A percentile compares a stretch with the other conserved stretches of the same genome.
Evolutionary conservation across 352 stramenopile species (phyloP).

Genomic region (Phytopythium kandeliae): DNA sequence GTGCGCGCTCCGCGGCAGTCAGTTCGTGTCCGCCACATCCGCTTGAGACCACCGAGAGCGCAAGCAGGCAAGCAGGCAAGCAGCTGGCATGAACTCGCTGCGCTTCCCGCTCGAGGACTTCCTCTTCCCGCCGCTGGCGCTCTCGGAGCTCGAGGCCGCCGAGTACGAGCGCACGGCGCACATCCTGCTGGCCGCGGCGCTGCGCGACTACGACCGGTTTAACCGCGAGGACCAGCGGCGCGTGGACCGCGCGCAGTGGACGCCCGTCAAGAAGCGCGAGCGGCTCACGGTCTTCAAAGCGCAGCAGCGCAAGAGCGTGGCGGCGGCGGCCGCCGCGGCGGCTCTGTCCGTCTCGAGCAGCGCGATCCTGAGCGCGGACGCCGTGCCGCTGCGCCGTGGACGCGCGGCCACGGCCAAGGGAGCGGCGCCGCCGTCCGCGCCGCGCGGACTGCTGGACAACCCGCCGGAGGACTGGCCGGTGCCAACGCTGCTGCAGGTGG

Average conservation of each 20-base stretch:
- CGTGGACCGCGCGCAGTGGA: constrained; percentile 31
- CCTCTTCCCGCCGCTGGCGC: constrained; percentile 25
- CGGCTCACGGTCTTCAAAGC: constrained; percentile 37
- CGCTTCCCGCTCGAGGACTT: constrained; percentile 29
- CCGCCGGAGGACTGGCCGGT: constrained; percentile 31
- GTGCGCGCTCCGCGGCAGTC: too few species aligned
- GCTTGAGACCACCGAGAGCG: background rate
- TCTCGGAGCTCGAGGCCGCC: constrained; percentile 15
- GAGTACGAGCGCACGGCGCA: constrained; percentile 20
- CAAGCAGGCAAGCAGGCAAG: background rate
- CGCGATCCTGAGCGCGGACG: too few species aligned
- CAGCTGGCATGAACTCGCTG: constrained; percentile 5
- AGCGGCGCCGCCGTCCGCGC: too few species aligned
- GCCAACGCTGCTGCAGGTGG: constrained; percentile 35
- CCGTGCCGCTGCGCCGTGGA: too few species aligned
- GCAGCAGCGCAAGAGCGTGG: constrained; percentile 12
- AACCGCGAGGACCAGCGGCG: constrained; percentile 9
- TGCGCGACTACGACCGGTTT: constrained; percentile 25
- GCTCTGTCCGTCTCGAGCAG: constrained; percentile 26
- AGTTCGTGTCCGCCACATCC: background rate
- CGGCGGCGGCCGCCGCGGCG: constrained; percentile 8
- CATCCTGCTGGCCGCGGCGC: constrained; percentile 26
- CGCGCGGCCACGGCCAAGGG: too few species aligned
- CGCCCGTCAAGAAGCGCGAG: constrained; percentile 33
- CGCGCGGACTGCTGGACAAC: too few species aligned